Evolutionary conservation across 2,329 filamentous ascomycete genomes (phyloP).

Genomic region (Cercospora sp.): DNA sequence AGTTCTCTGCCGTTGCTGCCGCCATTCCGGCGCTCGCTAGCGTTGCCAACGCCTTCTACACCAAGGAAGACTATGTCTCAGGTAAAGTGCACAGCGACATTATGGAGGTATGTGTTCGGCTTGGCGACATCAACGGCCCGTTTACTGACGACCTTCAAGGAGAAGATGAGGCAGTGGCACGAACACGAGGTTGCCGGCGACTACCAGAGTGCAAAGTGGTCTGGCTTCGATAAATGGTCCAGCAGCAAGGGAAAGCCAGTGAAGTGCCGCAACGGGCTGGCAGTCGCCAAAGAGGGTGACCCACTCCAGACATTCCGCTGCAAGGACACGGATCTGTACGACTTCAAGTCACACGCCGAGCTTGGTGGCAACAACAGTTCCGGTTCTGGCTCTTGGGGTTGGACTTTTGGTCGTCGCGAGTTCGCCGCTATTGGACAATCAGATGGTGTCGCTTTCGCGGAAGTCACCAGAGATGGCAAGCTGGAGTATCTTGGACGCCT

Average conservation of each 20-base stretch:
- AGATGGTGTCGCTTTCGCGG: constrained; percentile 58
- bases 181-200: constrained; percentile 28
- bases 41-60: constrained; percentile 21
- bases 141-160: not conserved
- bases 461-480: constrained; percentile 54
- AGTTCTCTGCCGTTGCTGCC: constrained; percentile 21
- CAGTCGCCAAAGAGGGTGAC: constrained; percentile 49
- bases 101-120: constrained; percentile 23
- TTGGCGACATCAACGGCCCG: not conserved
- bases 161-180: constrained; percentile 25
- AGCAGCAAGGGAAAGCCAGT: constrained; percentile 19
- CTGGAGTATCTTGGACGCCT: constrained; percentile 56
- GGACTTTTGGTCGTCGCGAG: constrained; percentile 56
- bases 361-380: constrained; percentile 51
- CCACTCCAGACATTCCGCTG: constrained; percentile 49
- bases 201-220: constrained; percentile 24
- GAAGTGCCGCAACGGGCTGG: constrained; percentile 47
- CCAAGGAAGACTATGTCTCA: constrained; percentile 23
- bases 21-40: constrained; percentile 25
- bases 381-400: constrained; percentile 55
- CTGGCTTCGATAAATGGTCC: constrained; percentile 18
- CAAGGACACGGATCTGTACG: constrained; percentile 39
- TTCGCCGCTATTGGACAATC: constrained; percentile 57
- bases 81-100: constrained; percentile 22
- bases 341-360: constrained; percentile 56